Conservation (phyloP, 768 basidiomycete species). For the Suillus placidus region DNA sequence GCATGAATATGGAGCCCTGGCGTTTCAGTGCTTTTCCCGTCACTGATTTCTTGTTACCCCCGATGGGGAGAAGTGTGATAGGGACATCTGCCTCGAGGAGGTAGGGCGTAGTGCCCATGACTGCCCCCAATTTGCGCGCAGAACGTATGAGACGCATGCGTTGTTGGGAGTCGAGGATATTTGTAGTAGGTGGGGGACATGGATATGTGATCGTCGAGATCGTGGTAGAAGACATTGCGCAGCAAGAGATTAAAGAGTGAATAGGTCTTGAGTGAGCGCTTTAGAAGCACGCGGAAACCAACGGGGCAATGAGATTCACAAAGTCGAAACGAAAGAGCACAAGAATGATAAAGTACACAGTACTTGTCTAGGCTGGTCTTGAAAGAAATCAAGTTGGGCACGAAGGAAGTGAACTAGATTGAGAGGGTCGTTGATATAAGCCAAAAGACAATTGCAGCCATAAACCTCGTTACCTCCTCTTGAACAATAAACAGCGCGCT, state of each 20-base stretch:
- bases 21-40: slow-evolving; percentile 29
- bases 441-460: slow-evolving; percentile 13
- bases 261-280: neutral
- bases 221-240: slow-evolving; percentile 26
- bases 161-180: slow-evolving; percentile 33
- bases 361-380: slow-evolving; percentile 9
- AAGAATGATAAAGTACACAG: slow-evolving; percentile 18
- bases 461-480: slow-evolving; percentile 8
- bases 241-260: neutral
- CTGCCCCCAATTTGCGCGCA: slow-evolving; percentile 38
- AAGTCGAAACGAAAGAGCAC: slow-evolving; percentile 7
- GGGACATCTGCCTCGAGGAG: slow-evolving; percentile 33
- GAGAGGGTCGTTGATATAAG: slow-evolving; percentile 14
- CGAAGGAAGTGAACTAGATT: neutral
- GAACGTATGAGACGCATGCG: slow-evolving; percentile 41
- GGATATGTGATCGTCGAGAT: slow-evolving; percentile 18
- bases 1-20: slow-evolving; percentile 36
- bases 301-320: neutral
- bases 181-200: slow-evolving; percentile 38
- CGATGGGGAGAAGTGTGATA: slow-evolving; percentile 26
- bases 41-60: slow-evolving; percentile 11
- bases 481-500: slow-evolving; percentile 11
- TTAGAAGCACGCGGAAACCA: neutral
- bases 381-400: neutral
- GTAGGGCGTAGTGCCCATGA: slow-evolving; percentile 40